Evolutionary conservation across 768 basidiomycete species (phyloP).

Genomic region (Russula sp.): DNA sequence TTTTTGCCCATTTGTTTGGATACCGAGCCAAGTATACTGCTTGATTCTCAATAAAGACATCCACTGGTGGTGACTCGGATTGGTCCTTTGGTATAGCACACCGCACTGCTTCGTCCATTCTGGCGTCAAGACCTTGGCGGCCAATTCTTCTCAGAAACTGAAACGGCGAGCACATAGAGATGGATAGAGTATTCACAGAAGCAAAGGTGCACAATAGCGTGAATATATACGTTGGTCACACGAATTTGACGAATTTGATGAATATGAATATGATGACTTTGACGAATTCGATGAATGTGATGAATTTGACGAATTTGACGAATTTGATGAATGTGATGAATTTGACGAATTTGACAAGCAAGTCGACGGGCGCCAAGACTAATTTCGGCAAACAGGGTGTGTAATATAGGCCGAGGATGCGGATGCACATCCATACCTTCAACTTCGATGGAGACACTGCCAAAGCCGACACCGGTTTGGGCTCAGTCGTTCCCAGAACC

Average conservation of each 20-base stretch:
- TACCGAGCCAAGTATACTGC: background rate
- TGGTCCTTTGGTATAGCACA: background rate
- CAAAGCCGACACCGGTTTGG: conserved; percentile 23
- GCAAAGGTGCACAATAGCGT: background rate
- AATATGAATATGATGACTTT: too few species aligned
- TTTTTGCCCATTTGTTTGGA: conserved; percentile 24
- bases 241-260: conserved; percentile 7
- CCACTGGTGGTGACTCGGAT: background rate
- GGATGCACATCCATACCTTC: background rate
- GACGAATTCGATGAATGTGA: conserved; percentile 4
- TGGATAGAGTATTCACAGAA: background rate
- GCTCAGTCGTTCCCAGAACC: conserved; percentile 23
- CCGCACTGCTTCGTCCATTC: background rate
- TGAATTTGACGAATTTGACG: conserved; percentile 5
- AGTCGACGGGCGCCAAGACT: too few species aligned
- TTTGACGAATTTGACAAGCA: background rate
- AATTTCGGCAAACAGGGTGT: background rate
- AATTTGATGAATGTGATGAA: background rate
- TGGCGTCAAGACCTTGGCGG: background rate
- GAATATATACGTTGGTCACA: background rate
- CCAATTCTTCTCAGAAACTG: background rate
- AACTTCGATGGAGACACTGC: background rate
- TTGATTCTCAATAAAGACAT: background rate
- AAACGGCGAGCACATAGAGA: background rate
- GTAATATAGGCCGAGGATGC: too few species aligned